These are phyloP conservation scores for Firmiana major DNA, from an alignment of 345 rosid species.

Conservation along the genomic window DNA sequence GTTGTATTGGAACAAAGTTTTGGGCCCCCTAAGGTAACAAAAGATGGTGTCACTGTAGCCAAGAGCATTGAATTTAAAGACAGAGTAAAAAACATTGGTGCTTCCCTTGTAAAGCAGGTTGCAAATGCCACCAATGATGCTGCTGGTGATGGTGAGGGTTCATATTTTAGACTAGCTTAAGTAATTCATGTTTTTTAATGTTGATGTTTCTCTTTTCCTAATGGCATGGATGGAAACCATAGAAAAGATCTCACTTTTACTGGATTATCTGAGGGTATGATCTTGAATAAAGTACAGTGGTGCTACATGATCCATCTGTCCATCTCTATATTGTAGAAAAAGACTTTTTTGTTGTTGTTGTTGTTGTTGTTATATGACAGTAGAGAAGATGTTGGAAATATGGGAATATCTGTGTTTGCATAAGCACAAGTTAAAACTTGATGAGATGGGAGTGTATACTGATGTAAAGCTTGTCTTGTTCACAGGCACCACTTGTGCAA, in stretches of 20 bases:
- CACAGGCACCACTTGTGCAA: constrained; percentile 50
- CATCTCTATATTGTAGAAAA: neutral
- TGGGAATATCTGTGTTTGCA: neutral
- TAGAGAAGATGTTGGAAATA: too few species aligned
- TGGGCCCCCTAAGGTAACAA: constrained; percentile 58
- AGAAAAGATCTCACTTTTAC: neutral
- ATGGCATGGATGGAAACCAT: neutral
- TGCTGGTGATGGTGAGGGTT: constrained; percentile 46
- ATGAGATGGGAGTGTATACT: neutral
- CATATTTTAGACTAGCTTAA: neutral
- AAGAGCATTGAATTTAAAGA: constrained; percentile 52
- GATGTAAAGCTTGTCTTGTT: neutral
- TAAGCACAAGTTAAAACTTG: neutral
- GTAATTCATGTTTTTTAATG: neutral
- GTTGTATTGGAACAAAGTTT: constrained; percentile 51
- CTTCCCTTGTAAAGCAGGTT: constrained; percentile 56
- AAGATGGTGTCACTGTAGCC: constrained; percentile 58
- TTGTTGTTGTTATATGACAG: too few species aligned
- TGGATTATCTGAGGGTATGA: neutral
- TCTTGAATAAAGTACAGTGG: neutral
- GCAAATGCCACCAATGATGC: constrained; percentile 53
- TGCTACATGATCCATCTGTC: neutral
- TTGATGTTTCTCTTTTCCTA: neutral
- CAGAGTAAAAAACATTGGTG: constrained; percentile 47
- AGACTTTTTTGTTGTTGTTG: neutral